Evolutionary conservation across 306 rosid species (phyloP), one percentile per base, ranked within the genome.

Genomic region (Alnus glutinosa): DNA sequence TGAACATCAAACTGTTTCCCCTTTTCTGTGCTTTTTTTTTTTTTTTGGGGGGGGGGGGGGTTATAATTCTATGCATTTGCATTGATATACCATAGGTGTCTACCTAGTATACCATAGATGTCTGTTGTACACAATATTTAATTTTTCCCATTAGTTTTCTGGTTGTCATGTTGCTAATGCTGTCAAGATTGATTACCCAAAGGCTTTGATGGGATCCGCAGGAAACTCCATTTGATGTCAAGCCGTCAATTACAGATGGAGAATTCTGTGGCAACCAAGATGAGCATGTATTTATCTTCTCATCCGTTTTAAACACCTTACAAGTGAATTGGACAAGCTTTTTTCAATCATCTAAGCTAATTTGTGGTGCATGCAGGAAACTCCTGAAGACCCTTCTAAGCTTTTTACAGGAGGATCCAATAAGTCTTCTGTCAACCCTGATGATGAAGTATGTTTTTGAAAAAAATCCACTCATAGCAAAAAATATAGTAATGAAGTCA

Each of bases 161-260:
- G 64, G 39, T 50, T 66, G 11, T 32, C 62, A n/a, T 16, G 75
- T 58, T 79, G 62, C 48, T 74, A 50, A 37, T 75, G 48, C 55
- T 67, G 36, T 5, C 32, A 9, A 75, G 44, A 73, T 36, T 46
- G 52, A 73, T 70, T 79, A 75, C 59, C 64, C 18, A 8, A 58
- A 79, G 80, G 74, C 70, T 78, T 57, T 76, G 74, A 50, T 82
- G 86, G 71, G 75, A 79, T 78, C 77, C 82, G 85, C 86, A 94
- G 98, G 97, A 87, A 79, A 82, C 89, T 42, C 86, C 89, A 79
- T 51, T 87, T 71, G 97, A 94, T 75, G 85, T 87, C 83, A 94
- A 94, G 85, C 98, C 97, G 18, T 71, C 84, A 75, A 74, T 87
- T 74, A 81, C 75, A 55, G 92, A 88, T 78, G 83, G 83, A 71